Conservation (phyloP, 345 rosid species). For the Boechera divaricarpa region DNA sequence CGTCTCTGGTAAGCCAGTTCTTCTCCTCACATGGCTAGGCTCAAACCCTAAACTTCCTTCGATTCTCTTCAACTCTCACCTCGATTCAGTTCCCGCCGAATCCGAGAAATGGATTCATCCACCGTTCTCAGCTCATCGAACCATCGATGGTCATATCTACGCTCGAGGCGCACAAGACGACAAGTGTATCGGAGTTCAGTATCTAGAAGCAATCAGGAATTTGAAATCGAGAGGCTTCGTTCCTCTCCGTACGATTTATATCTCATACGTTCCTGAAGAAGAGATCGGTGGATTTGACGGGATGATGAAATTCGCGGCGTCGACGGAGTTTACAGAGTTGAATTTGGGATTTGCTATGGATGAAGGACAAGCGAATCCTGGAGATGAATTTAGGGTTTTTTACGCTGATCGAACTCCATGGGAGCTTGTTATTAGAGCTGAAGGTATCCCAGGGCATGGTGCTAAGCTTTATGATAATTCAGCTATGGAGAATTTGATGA, state of each 20-base stretch:
- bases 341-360: slow-evolving; percentile 82
- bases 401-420: slow-evolving; percentile 78
- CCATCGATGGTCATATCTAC: slow-evolving; percentile 64
- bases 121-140: slow-evolving; percentile 76
- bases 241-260: slow-evolving; percentile 67
- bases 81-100: slow-evolving; percentile 93
- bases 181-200: slow-evolving; percentile 82
- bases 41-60: slow-evolving; percentile 73
- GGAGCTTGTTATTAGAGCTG: slow-evolving; percentile 60
- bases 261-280: slow-evolving; percentile 81
- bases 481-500: slow-evolving; percentile 93
- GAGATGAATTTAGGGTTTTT: slow-evolving; percentile 71
- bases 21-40: slow-evolving; percentile 77
- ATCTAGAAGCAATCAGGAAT: slow-evolving; percentile 74
- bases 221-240: slow-evolving; percentile 53
- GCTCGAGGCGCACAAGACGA: slow-evolving; percentile 95
- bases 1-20: slow-evolving; percentile 53
- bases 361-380: slow-evolving; percentile 84
- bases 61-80: slow-evolving; percentile 83
- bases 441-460: slow-evolving; percentile 81
- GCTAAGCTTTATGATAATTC: slow-evolving; percentile 78
- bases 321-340: slow-evolving; percentile 65
- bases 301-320: slow-evolving; percentile 57
- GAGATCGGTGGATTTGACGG: slow-evolving; percentile 87
- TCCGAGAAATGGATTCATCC: slow-evolving; percentile 78